These are phyloP conservation scores for Sporothrix protearum DNA, from an alignment of 2,329 filamentous ascomycete genomes.

Conservation along the genomic window DNA sequence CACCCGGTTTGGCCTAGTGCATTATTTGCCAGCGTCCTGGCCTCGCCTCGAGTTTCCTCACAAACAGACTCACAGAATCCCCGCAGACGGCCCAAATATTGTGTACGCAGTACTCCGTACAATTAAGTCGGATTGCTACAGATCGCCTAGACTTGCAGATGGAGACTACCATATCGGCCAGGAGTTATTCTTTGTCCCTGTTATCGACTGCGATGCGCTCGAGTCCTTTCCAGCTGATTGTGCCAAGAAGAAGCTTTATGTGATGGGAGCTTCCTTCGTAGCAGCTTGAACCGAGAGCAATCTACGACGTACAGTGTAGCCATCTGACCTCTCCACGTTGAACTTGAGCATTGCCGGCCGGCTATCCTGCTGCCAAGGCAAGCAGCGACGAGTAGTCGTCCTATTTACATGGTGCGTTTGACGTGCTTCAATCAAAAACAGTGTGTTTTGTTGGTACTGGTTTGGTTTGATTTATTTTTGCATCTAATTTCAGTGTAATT, in stretches of 20 bases:
- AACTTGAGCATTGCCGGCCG: background rate
- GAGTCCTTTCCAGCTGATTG: background rate
- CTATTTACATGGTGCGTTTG: background rate
- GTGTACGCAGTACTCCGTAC: background rate
- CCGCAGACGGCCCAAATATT: background rate
- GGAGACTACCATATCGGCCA: background rate
- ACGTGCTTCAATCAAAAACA: background rate
- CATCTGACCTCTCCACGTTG: background rate
- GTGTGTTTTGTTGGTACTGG: background rate
- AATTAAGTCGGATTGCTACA: background rate
- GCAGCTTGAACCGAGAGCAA: background rate
- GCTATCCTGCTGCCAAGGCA: background rate
- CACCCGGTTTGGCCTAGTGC: background rate
- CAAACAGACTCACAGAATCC: background rate
- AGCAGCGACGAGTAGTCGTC: background rate
- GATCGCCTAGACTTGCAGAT: slow-evolving; percentile 10
- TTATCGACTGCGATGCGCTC: background rate
- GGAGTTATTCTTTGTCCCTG: background rate
- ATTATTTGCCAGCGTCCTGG: background rate
- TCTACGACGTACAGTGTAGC: background rate
- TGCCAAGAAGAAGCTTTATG: background rate
- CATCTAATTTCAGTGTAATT: background rate
- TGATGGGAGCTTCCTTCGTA: background rate
- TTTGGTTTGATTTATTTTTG: background rate
- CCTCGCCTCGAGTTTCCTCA: slow-evolving; percentile 16